Evolutionary conservation across 2,329 filamentous ascomycete species (phyloP).

Genomic region (Exophiala oligosperma): DNA sequence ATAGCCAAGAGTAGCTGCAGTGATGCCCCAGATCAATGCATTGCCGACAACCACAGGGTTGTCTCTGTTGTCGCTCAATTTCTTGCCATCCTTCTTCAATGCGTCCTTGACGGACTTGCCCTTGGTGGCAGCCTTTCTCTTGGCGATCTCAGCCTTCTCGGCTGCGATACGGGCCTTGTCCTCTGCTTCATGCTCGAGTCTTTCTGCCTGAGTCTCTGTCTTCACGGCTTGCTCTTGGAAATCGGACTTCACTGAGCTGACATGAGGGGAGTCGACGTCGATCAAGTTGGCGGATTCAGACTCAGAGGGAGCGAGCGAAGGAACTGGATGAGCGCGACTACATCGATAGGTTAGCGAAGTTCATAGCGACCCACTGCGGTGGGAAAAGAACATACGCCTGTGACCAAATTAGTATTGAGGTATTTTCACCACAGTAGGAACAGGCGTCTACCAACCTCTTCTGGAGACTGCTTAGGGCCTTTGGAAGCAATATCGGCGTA

Average conservation of each 20-base stretch:
- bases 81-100: constrained; percentile 29
- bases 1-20: constrained; percentile 45
- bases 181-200: constrained; percentile 43
- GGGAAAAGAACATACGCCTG: constrained; percentile 20
- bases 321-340: constrained; percentile 45
- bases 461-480: constrained; percentile 47
- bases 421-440: constrained; percentile 13
- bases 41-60: constrained; percentile 51
- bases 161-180: constrained; percentile 29
- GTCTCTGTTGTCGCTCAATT: constrained; percentile 41
- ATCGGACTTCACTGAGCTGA: constrained; percentile 43
- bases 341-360: constrained; percentile 10
- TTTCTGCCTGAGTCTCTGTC: constrained; percentile 47
- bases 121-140: constrained; percentile 33
- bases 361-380: background rate
- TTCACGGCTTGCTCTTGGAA: constrained; percentile 45
- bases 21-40: constrained; percentile 42
- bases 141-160: constrained; percentile 32
- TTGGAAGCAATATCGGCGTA: constrained; percentile 51
- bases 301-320: constrained; percentile 41
- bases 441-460: constrained; percentile 42
- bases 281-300: constrained; percentile 43
- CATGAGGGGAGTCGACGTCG: constrained; percentile 50
- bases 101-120: constrained; percentile 32
- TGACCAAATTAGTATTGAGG: constrained; percentile 1